These are phyloP conservation scores for Solanum corneliomulleri DNA, from an alignment of 257 asterid genomes.

Conservation along the genomic window DNA sequence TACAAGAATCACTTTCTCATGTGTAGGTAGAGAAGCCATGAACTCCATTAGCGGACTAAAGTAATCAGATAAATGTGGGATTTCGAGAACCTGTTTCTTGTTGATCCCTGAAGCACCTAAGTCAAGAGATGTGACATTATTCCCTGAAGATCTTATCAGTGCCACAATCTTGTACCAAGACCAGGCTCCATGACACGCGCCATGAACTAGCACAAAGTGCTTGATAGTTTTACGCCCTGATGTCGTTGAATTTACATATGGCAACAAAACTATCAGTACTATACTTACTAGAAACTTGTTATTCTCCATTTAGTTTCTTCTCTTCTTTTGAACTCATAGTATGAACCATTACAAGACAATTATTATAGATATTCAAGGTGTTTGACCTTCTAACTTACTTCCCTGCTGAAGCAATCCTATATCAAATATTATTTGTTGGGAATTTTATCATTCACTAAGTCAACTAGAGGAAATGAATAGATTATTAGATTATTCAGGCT, in stretches of 20 bases:
- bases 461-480: neutral
- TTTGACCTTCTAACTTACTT: neutral
- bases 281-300: neutral
- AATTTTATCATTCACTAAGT: neutral
- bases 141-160: neutral
- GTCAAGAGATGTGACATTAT: constrained; percentile 6
- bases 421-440: neutral
- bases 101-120: constrained; percentile 24
- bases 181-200: constrained; percentile 31
- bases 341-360: neutral
- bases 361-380: neutral
- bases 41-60: constrained; percentile 15
- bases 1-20: constrained; percentile 19
- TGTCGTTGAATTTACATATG: neutral
- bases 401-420: neutral
- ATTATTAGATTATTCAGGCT: neutral
- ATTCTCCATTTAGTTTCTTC: neutral
- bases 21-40: constrained; percentile 15
- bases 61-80: constrained; percentile 9
- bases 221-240: neutral
- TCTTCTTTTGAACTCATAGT: neutral
- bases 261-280: neutral
- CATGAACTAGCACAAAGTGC: constrained; percentile 28
- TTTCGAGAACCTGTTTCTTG: neutral
- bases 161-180: constrained; percentile 22